Evolutionary conservation across 768 basidiomycete genomes (phyloP).

Genomic region (Pleurotus salmoneostramineus): DNA sequence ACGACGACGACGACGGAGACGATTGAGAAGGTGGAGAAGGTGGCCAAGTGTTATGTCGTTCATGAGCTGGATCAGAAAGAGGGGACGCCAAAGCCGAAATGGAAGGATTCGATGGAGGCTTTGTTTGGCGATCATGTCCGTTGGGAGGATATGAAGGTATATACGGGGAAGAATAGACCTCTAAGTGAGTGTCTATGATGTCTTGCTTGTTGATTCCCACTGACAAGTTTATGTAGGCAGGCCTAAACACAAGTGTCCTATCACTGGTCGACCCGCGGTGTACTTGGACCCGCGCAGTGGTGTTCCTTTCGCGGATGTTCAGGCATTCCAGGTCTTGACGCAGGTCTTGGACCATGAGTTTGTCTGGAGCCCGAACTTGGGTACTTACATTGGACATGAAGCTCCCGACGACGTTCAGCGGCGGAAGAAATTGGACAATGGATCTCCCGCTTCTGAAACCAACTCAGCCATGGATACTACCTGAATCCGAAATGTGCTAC

Average conservation of each 20-base stretch:
- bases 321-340: slow-evolving; percentile 63
- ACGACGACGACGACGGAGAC: neutral
- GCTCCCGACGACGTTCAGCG: slow-evolving; percentile 3
- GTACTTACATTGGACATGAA: slow-evolving; percentile 37
- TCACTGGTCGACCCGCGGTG: slow-evolving; percentile 74
- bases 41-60: slow-evolving; percentile 67
- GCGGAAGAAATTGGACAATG: neutral
- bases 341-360: slow-evolving; percentile 63
- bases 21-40: slow-evolving; percentile 39
- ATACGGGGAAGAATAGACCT: slow-evolving; percentile 61
- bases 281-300: slow-evolving; percentile 81
- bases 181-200: slow-evolving; percentile 32
- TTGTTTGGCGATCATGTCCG: slow-evolving; percentile 84
- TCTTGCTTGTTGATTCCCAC: slow-evolving; percentile 12
- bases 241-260: slow-evolving; percentile 60
- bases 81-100: slow-evolving; percentile 46
- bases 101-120: slow-evolving; percentile 74
- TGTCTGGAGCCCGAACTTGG: slow-evolving; percentile 53
- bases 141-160: slow-evolving; percentile 73
- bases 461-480: neutral
- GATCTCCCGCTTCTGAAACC: neutral
- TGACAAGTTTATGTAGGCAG: slow-evolving; percentile 44
- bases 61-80: slow-evolving; percentile 55
- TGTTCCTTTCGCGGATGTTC: slow-evolving; percentile 71
- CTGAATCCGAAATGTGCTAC: neutral